Evolutionary conservation across 305 asterid genomes (phyloP).

Genomic region (Fraxinus ornus): DNA sequence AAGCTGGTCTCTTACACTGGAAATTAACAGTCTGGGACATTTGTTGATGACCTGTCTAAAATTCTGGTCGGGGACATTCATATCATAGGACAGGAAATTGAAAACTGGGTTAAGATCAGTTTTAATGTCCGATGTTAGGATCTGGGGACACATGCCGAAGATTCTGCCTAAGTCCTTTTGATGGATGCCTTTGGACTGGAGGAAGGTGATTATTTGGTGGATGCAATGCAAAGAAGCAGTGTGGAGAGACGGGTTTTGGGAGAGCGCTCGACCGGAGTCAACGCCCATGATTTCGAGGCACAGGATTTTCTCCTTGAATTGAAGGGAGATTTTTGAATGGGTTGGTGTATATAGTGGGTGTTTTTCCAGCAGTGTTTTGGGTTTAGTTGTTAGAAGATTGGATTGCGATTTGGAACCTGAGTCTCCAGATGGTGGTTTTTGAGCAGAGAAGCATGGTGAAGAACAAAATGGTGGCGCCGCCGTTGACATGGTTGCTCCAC

Average conservation of each 20-base stretch:
- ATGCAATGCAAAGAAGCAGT: conserved; percentile 58
- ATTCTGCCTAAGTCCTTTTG: conserved; percentile 76
- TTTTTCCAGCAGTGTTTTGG: conserved; percentile 56
- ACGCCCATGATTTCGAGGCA: conserved; percentile 93
- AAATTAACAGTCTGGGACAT: conserved; percentile 65
- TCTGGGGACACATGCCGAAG: conserved; percentile 79
- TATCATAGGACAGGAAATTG: conserved; percentile 57
- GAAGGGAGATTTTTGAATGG: conserved; percentile 62
- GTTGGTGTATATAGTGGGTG: conserved; percentile 74
- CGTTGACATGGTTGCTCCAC: conserved; percentile 42
- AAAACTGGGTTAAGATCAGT: conserved; percentile 70
- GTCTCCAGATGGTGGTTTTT: conserved; percentile 28
- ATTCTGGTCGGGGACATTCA: conserved; percentile 59
- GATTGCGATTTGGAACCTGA: conserved; percentile 31
- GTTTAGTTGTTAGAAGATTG: conserved; percentile 37
- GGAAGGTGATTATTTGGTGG: conserved; percentile 62
- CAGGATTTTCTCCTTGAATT: conserved; percentile 84
- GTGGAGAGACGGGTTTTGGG: conserved; percentile 68
- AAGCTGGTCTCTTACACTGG: conserved; percentile 67
- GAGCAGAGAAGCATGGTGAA: conserved; percentile 47
- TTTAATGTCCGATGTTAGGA: conserved; percentile 64
- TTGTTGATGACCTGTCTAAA: conserved; percentile 65
- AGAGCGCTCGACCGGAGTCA: conserved; percentile 73
- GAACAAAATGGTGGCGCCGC: conserved; percentile 45
- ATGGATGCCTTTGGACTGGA: conserved; percentile 79